Percentiles rank a stretch among this genome's conserved stretches.
Evolutionary conservation across 495 filamentous ascomycete genomes (phyloP).

Genomic region (Chlorociboria aeruginascens): DNA sequence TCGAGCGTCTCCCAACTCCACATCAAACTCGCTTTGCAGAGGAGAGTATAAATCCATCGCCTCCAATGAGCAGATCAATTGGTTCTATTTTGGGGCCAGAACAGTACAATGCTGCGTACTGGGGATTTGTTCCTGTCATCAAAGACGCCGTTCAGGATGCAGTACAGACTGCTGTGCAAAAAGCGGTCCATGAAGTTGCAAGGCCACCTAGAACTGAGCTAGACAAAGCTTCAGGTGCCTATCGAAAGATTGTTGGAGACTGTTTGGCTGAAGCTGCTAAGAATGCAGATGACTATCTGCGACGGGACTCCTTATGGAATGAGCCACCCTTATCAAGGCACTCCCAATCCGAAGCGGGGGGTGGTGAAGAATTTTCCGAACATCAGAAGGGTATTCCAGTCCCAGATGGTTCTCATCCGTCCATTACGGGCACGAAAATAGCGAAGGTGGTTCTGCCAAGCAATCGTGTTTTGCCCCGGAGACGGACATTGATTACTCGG

Average conservation of each 20-base stretch:
- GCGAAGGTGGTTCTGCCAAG: too few species aligned
- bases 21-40: too few species aligned
- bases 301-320: slow-evolving; percentile 3
- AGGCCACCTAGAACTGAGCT: slow-evolving; percentile 5
- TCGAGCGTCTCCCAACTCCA: neutral
- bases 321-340: neutral
- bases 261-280: slow-evolving; percentile 4
- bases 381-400: too few species aligned
- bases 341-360: too few species aligned
- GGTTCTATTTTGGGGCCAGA: neutral
- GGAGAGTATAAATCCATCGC: neutral
- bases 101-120: slow-evolving; percentile 9
- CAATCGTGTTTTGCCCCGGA: too few species aligned
- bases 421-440: too few species aligned
- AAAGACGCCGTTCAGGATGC: slow-evolving; percentile 15
- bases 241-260: slow-evolving; percentile 8
- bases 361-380: too few species aligned
- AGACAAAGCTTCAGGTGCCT: slow-evolving; percentile 4
- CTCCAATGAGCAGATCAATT: neutral
- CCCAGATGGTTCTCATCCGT: too few species aligned
- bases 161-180: slow-evolving; percentile 11
- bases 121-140: slow-evolving; percentile 14
- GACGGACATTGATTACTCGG: too few species aligned
- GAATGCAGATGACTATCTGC: slow-evolving; percentile 11
- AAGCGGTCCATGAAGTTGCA: slow-evolving; percentile 7